phyloP scores from a whole-genome alignment of 768 basidiomycete genomes.

The Tricholoma saponaceum region DNA sequence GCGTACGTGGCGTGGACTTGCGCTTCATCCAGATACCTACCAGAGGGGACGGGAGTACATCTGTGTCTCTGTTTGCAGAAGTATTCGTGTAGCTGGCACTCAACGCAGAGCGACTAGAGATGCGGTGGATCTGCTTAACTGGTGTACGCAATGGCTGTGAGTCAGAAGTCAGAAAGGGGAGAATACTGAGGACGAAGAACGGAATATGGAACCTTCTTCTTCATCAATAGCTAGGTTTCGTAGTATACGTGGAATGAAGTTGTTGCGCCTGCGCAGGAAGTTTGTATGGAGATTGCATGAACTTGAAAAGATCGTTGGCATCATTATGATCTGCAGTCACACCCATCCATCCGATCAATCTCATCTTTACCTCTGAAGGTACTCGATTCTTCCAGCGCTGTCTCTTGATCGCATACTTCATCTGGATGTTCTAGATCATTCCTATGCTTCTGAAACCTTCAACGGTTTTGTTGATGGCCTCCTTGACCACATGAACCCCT shows the following conservation, averaged over 20 bases:
- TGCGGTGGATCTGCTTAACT: conserved; percentile 45
- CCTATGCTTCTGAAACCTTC: no score
- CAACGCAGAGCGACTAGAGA: conserved; percentile 38
- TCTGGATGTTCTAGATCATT: no score
- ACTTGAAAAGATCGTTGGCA: conserved; percentile 51
- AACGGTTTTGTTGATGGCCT: no score
- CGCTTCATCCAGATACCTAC: conserved; percentile 58
- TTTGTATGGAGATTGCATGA: conserved; percentile 48
- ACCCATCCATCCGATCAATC: no score
- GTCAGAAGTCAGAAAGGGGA: conserved; percentile 36
- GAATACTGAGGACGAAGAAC: conserved; percentile 39
- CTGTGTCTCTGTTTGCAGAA: conserved; percentile 17
- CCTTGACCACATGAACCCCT: no score
- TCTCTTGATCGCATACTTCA: no score
- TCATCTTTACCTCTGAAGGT: no score
- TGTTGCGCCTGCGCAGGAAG: conserved; percentile 38
- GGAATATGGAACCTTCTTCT: conserved; percentile 55
- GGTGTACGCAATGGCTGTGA: conserved; percentile 59
- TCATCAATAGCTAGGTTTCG: conserved; percentile 45
- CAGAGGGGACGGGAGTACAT: conserved; percentile 20
- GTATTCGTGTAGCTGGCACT: conserved; percentile 31
- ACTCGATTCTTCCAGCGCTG: no score
- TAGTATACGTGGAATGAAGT: conserved; percentile 25
- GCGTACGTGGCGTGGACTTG: conserved; percentile 57
- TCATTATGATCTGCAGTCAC: conserved; percentile 27